Base-by-base conservation (phyloP, 495 filamentous ascomycete species). In the Cladorrhinum samala region DNA sequence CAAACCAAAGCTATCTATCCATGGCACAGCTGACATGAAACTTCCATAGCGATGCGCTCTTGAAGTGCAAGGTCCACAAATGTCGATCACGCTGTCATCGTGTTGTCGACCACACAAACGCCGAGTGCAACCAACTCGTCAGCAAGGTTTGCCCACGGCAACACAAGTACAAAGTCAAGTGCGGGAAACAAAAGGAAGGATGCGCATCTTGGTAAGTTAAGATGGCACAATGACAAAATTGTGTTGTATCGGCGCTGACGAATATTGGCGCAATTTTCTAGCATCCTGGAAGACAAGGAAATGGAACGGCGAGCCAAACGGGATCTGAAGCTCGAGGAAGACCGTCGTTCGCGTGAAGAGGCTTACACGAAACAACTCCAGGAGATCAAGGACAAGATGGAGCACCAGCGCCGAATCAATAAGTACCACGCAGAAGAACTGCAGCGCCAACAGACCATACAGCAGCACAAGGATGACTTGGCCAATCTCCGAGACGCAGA, bases 51-150 rank as follows among this genome's bases (percentile, higher is more conserved):
- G 72, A 75, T 8, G 74, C 70, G 2, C 69, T 72, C 9, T 66
- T 90, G 1, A 82, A 67, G 27, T 91, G 87, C 46, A 77, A 77
- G 19, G 46, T 74, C 2, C 87, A 91, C 55, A 60, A 67, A 0
- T 91, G 86, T 57, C 72, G 73, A 2, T 77, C 67, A 7, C 73
- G 68, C 42, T 90, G 87, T 53, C 87, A 91, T 63, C 74, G 81
- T 23, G 57, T 86, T 0, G 60, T 63, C 0, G 83, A 91, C 55
- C 87, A 91, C 55, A 85, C 83, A 2, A 79, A 83, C 51, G 76
- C 84, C 57, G 58, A 66, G 2, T 89, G 87, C 61, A 61, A 55
- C 2, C 56, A 72, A 3, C 52, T 81, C 0, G 52, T 83, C 2
- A 57, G 71, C 6, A 70, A 66, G 41, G 67, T 58, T 1, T 89